Base-by-base conservation (phyloP, 441 rosid species). In the Pelargonium fulgidum region DNA sequence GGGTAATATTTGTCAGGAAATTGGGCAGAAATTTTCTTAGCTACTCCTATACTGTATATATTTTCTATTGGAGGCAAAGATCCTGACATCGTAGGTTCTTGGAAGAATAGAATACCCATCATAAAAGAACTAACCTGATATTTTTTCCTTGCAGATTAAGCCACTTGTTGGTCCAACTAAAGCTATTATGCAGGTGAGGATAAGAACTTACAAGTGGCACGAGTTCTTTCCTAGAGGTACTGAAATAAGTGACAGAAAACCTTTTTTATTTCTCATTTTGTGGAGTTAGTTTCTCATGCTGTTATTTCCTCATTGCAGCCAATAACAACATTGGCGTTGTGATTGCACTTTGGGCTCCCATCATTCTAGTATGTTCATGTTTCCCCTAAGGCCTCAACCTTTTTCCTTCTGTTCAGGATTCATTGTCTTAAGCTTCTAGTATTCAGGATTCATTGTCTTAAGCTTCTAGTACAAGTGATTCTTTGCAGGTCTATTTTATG, bases 211-310 rank as follows among this genome's bases (percentile, higher is more conserved):
- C 78, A 82, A 92, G 77, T 95, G 99, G 99, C 99, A 95, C 78
- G 99, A 95, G 81, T 95, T 95, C 88, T 95, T 95, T 77, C 99
- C 99, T 33, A 92, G 74, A 64, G 98, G 99, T 92, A 86, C 80
- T 69, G 61, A 64, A 69, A 62, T 72, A 68, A 75, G 72, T 68
- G 59, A 58, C 70, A 16, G 41, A 3, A 22, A 12, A 24, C 24
- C 19, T 20, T 19, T 61, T 24, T 61, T 61, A 3, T 59, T 59
- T 22, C n/a, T 59, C 64, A 59, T 22, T 3, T 20, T 20, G 64
- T 9, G 33, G 36, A 59, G 24, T 22, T 22, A 61, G 64, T 61
- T 61, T 61, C 36, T 19, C 64, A 24, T 22, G 64, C 26, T 61
- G 64, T 61, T 3, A 24, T 61, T 61, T 61, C 7, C 64, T 61